Conservation (phyloP, 2,329 filamentous ascomycete genomes). For the Exophiala bonariae region DNA sequence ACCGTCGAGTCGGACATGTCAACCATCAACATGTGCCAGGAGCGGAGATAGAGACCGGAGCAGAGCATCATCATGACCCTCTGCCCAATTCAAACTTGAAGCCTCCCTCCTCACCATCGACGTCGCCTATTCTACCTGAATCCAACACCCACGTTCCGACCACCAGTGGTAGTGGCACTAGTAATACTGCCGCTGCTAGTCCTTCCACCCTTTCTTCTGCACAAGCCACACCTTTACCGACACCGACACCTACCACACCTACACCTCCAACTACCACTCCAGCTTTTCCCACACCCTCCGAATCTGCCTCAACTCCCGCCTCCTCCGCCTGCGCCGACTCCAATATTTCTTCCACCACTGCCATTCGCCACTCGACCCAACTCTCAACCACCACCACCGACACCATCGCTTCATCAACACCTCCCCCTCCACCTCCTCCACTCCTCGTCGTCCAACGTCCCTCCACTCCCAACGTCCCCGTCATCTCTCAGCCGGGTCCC, state of each 20-base stretch:
- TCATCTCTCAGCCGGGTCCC: conserved; percentile 11
- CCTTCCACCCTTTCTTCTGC: conserved; percentile 15
- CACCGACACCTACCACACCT: not conserved
- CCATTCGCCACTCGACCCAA: not conserved
- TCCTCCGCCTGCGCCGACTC: not conserved
- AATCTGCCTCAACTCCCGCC: not conserved
- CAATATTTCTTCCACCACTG: too few relatives aligned
- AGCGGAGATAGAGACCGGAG: too few relatives aligned
- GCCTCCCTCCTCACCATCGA: conserved; percentile 7
- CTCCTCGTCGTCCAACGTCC: conserved; percentile 20
- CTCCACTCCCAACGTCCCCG: conserved; percentile 17
- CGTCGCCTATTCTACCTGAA: conserved; percentile 15
- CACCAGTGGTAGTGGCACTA: not conserved
- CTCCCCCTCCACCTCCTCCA: conserved; percentile 4
- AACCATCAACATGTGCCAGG: too few relatives aligned
- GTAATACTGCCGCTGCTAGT: not conserved
- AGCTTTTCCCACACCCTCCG: not conserved
- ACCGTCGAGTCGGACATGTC: too few relatives aligned
- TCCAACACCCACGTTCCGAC: not conserved
- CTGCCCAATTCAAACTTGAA: too few relatives aligned
- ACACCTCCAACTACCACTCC: not conserved
- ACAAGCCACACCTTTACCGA: not conserved
- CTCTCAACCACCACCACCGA: not conserved
- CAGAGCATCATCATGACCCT: too few relatives aligned
- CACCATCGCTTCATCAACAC: conserved; percentile 1